Percentiles rank a stretch among this genome's conserved stretches.
Evolutionary conservation across 768 basidiomycete species (phyloP).

Genomic region (Lentinus tigrinus): DNA sequence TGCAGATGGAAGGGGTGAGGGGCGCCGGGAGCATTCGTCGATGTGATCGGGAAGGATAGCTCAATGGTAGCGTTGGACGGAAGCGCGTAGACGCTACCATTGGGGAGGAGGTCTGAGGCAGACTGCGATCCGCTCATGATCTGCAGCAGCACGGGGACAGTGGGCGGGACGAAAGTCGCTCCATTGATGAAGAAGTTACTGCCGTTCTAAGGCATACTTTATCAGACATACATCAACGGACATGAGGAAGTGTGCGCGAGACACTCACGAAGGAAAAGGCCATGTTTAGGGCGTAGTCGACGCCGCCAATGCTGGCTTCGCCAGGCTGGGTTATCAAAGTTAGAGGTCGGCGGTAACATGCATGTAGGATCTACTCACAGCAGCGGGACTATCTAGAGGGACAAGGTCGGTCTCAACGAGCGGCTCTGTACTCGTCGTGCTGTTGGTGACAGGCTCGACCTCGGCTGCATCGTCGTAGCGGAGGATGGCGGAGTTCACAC

Average conservation of each 20-base stretch:
- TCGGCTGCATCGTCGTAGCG: slow-evolving; percentile 44
- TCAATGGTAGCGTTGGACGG: slow-evolving; percentile 47
- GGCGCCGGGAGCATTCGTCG: slow-evolving; percentile 37
- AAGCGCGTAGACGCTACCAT: slow-evolving; percentile 43
- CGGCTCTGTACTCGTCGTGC: slow-evolving; percentile 26
- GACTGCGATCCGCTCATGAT: slow-evolving; percentile 45
- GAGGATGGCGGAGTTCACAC: slow-evolving; percentile 50
- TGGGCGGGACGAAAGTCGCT: slow-evolving; percentile 32
- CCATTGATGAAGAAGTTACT: slow-evolving; percentile 34
- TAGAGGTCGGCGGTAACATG: too few species aligned
- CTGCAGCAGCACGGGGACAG: slow-evolving; percentile 49
- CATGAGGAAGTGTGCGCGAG: too few species aligned
- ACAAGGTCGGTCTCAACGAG: slow-evolving; percentile 43
- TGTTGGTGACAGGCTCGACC: slow-evolving; percentile 40
- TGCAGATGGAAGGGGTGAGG: slow-evolving; percentile 44
- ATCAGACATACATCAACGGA: neutral
- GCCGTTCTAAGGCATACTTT: slow-evolving; percentile 11
- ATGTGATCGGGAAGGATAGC: slow-evolving; percentile 33
- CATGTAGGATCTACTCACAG: neutral
- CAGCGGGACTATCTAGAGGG: slow-evolving; percentile 25
- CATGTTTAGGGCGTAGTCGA: slow-evolving; percentile 14
- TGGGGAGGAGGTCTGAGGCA: slow-evolving; percentile 39
- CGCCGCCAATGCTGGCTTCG: slow-evolving; percentile 17
- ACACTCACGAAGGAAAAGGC: slow-evolving; percentile 20
- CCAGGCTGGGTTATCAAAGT: slow-evolving; percentile 8